Evolutionary conservation across 2,329 filamentous ascomycete species (phyloP).

Genomic region (Beauveria pseudobassiana): DNA sequence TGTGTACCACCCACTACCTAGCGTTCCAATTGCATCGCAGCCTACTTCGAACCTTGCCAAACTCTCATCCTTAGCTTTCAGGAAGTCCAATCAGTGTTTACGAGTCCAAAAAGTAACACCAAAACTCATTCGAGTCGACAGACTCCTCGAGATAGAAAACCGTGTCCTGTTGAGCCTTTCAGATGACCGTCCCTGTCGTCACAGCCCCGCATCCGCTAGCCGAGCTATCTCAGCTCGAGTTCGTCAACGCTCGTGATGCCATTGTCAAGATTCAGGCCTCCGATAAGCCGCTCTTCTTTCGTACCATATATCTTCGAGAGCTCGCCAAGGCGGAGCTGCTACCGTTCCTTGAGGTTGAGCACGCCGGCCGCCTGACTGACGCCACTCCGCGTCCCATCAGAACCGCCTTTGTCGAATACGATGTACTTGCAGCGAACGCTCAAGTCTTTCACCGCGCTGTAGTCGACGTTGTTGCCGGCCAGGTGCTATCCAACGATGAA

Average conservation of each 20-base stretch:
- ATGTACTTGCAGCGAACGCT: slow-evolving; percentile 27
- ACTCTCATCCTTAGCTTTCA: not conserved
- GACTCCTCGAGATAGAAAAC: not conserved
- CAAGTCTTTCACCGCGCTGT: slow-evolving; percentile 29
- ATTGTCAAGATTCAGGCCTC: slow-evolving; percentile 28
- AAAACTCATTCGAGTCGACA: not conserved
- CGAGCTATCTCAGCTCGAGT: slow-evolving; percentile 43
- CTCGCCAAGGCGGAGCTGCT: slow-evolving; percentile 52
- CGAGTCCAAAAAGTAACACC: too few relatives aligned
- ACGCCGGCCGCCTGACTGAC: slow-evolving; percentile 39
- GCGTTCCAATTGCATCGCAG: not conserved
- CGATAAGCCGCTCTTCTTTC: slow-evolving; percentile 31
- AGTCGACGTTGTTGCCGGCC: slow-evolving; percentile 28
- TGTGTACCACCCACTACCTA: not conserved
- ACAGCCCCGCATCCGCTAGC: slow-evolving; percentile 36
- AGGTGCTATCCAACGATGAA: slow-evolving; percentile 21
- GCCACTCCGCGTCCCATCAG: slow-evolving; percentile 36
- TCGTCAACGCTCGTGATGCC: slow-evolving; percentile 36
- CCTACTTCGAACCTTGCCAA: not conserved
- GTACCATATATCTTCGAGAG: slow-evolving; percentile 57
- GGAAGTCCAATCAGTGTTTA: not conserved
- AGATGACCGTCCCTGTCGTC: slow-evolving; percentile 5
- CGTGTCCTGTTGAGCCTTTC: not conserved
- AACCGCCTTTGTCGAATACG: slow-evolving; percentile 38
- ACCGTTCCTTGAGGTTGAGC: slow-evolving; percentile 55